Evolutionary conservation across 2,329 filamentous ascomycete species (phyloP).

Genomic region (Blastomyces parvus): DNA sequence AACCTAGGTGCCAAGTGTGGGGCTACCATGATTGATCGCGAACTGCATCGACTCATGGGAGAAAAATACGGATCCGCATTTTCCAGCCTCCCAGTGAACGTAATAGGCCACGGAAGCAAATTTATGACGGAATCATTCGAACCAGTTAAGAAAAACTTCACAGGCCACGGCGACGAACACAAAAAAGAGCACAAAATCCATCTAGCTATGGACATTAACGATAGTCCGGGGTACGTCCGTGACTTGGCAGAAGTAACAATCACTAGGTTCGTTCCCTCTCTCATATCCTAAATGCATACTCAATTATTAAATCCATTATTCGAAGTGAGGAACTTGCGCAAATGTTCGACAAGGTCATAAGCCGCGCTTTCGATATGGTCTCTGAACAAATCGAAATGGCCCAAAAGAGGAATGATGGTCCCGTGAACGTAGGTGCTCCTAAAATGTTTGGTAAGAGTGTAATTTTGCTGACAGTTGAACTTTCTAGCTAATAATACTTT

Average conservation of each 20-base stretch:
- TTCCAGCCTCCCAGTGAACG: constrained; percentile 12
- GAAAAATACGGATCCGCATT: constrained; percentile 20
- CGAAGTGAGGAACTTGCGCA: constrained; percentile 10
- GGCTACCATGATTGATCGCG: constrained; percentile 22
- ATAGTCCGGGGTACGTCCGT: constrained; percentile 3
- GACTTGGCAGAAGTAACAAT: constrained; percentile 1
- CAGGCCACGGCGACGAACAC: neutral
- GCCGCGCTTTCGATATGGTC: constrained; percentile 6
- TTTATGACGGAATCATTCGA: constrained; percentile 27
- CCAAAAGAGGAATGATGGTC: neutral
- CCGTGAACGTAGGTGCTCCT: constrained; percentile 8
- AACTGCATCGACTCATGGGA: constrained; percentile 20
- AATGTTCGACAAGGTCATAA: constrained; percentile 12
- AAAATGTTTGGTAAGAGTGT: neutral
- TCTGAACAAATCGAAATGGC: constrained; percentile 5
- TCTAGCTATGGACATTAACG: constrained; percentile 9
- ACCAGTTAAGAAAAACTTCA: constrained; percentile 19
- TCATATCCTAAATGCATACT: neutral
- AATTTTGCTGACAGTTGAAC: neutral
- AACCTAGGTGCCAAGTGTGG: constrained; percentile 21
- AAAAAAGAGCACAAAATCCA: neutral
- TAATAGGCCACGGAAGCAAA: constrained; percentile 18
- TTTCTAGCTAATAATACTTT: constrained; percentile 10
- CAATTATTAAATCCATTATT: neutral
- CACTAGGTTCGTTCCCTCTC: constrained; percentile 1